Conservation (phyloP, 805 yeast species). For the Priceomyces carsonii region DNA sequence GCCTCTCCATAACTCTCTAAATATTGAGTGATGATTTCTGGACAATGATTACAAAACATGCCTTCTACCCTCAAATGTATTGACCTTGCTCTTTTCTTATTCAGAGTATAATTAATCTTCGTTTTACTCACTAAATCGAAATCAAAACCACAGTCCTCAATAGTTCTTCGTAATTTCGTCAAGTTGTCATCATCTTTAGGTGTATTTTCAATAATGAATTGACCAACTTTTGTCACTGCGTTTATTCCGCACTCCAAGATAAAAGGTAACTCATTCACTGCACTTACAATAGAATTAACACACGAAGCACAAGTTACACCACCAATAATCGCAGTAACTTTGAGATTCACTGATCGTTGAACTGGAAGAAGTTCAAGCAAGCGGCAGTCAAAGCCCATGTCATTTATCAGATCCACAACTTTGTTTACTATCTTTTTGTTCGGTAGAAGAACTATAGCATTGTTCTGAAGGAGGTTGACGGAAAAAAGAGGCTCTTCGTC, state of each 20-base stretch:
- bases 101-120: constrained; percentile 48
- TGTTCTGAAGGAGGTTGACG: constrained; percentile 52
- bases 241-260: constrained; percentile 56
- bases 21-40: constrained; percentile 51
- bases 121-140: constrained; percentile 47
- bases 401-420: constrained; percentile 26
- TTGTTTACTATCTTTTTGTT: constrained; percentile 47
- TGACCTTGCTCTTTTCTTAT: constrained; percentile 51
- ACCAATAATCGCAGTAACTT: constrained; percentile 61
- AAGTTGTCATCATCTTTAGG: constrained; percentile 27
- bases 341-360: constrained; percentile 46
- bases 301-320: constrained; percentile 81
- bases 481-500: constrained; percentile 37
- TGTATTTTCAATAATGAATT: constrained; percentile 54
- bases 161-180: constrained; percentile 45
- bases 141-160: constrained; percentile 71
- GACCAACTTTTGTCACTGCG: constrained; percentile 60
- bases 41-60: constrained; percentile 74
- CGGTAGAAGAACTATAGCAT: constrained; percentile 54
- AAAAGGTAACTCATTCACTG: constrained; percentile 49
- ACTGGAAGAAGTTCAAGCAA: constrained; percentile 63
- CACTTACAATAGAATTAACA: constrained; percentile 53
- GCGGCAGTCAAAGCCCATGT: constrained; percentile 45
- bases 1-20: constrained; percentile 57
- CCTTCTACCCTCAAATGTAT: constrained; percentile 60